phyloP scores from a whole-genome alignment of 2,329 filamentous ascomycete genomes.

The Alternaria ethzedia region DNA sequence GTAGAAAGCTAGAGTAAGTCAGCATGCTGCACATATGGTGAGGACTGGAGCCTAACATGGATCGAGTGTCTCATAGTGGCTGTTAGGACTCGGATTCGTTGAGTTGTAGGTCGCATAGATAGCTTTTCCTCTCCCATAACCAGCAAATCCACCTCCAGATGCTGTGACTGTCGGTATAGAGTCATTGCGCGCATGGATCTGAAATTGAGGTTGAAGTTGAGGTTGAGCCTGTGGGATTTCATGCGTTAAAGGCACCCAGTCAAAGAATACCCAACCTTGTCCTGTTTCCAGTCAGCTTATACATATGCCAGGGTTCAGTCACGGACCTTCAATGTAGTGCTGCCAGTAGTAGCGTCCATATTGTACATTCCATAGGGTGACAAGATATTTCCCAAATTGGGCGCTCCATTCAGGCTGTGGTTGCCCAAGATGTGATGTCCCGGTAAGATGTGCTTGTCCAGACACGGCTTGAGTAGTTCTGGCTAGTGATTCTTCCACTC shows the following conservation, averaged over 20 bases:
- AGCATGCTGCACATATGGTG: neutral
- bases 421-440: no score
- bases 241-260: neutral
- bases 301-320: no score
- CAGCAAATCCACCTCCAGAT: neutral
- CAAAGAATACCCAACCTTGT: neutral
- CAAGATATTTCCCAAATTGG: neutral
- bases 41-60: neutral
- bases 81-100: neutral
- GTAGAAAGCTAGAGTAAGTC: neutral
- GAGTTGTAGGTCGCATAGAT: neutral
- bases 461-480: no score
- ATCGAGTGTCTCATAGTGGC: neutral
- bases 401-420: no score
- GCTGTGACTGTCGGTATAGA: neutral
- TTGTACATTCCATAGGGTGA: no score
- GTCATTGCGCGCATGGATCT: neutral
- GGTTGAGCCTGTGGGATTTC: rapidly evolving
- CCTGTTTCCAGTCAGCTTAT: neutral
- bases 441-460: no score
- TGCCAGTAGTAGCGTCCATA: neutral
- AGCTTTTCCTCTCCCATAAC: neutral
- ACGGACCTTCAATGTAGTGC: neutral
- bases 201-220: neutral
- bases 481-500: no score